Base-by-base conservation (phyloP, 192 early-diverging fungal species). In the Radiomyces spectabilis region DNA sequence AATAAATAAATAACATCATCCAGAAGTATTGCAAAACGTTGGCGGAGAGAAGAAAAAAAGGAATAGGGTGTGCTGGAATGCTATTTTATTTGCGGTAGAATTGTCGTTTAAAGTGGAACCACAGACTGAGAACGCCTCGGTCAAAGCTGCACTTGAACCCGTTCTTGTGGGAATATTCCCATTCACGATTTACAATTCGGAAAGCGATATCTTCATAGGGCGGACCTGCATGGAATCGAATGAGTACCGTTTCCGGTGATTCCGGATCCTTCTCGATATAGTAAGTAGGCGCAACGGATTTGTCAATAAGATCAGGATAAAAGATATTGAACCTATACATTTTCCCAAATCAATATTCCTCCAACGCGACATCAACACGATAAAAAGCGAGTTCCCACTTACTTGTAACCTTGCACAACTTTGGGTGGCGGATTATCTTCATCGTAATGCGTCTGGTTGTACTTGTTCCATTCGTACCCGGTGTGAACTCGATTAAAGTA, bases 391-490 rank as follows among this genome's bases (percentile, higher is more conserved):
- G n/a, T n/a, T n/a, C 15, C 19, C 2, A 52, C 60, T 62, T 47
- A 76, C 74, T 94, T 95, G 80, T 96, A 98, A 0, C 94, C 93
- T 68, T 96, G 92, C 1, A 94, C 93, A 31, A 87, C 84, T 27
- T 97, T 99, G 16, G 96, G 96, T 35, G 96, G 96, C 8, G 95
- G 95, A 44, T 99, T 99, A 59, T 97, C 95, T 50, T 78, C 75
- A 58, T 95, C 93, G 71, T 99, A 99, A 69, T 99, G 96, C 4
- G 90, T 94, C 60, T 93, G 92, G 58, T 99, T 99, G 61, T 97
- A 99, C 77, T 97, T 94, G 80, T 97, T 99, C 96, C 96, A 99
- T 69, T 97, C 94, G 57, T 94, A 97, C 29, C 96, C 96, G 0
- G 92, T 95, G 51, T 95, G 91, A 22, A 99, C 94, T 40, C 93